Base-by-base conservation (phyloP, 352 stramenopile genomes). In the Albugo laibachii region DNA sequence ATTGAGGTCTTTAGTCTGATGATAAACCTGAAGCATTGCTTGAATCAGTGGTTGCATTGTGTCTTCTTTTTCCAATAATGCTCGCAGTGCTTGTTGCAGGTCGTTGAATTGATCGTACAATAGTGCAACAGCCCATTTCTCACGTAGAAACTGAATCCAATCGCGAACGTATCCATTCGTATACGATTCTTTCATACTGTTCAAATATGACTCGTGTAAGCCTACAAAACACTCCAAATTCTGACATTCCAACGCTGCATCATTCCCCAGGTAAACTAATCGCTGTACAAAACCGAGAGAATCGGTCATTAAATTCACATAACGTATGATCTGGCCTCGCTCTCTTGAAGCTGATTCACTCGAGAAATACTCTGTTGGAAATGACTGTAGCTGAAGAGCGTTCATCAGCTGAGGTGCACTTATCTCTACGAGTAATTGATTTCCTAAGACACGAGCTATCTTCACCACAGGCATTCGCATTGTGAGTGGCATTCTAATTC, bases 191-290 rank as follows among this genome's bases (percentile, higher is more conserved):
- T 87, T 51, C 5, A 74, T 74, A 44, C 62, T 81, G 61, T 94
- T 94, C 11, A 94, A 56, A 44, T 86, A 92, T 24, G 76, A 65
- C 52, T 94, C 80, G 47, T 93, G 81, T 47, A 86, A 50, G 2
- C 81, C 81, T 20, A 92, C 66, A 27, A 93, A 48, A 48, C 65
- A 80, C 43, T 72, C 62, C 1, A 93, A 53, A 45, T 94, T 84
- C 41, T 87, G 67, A 10, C 92, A 48, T 16, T 45, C 16, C 16
- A 19, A 24, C 3, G 16, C 38, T 27, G 47, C 52, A 14, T 61
- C 56, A 45, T 63, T 49, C 13, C 76, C 76, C 11, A 85, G 48
- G 54, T 86, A 88, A 43, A 81, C 72, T 36, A 88, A 57, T 8
- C 72, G 70, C 42, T 66, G 62, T 16, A 88, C 56, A n/a, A 82